These are phyloP conservation scores for Croton laevigatus DNA, from an alignment of 441 rosid genomes.

Conservation along the genomic window DNA sequence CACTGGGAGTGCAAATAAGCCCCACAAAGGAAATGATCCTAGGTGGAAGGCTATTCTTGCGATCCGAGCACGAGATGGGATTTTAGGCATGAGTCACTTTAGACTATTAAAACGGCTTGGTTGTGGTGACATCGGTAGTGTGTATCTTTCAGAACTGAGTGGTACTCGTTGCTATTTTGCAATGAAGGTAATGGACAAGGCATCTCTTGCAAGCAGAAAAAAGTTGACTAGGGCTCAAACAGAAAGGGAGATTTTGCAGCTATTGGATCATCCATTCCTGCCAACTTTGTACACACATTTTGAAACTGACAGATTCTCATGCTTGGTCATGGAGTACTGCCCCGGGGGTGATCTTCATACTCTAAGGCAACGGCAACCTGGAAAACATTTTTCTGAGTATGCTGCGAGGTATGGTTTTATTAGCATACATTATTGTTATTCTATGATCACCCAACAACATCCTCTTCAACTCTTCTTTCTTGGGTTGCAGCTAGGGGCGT, in stretches of 20 bases:
- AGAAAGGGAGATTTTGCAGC: conserved; percentile 92
- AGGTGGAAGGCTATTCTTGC: conserved; percentile 96
- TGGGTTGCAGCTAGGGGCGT: neutral
- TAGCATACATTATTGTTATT: neutral
- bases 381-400: conserved; percentile 89
- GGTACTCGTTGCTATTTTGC: conserved; percentile 90
- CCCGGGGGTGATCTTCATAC: conserved; percentile 98
- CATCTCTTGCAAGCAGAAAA: conserved; percentile 90
- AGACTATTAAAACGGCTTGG: conserved; percentile 88
- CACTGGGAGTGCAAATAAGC: conserved; percentile 82
- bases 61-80: conserved; percentile 75
- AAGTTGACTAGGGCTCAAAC: conserved; percentile 94
- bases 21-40: conserved; percentile 97
- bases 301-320: conserved; percentile 90
- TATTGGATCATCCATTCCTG: conserved; percentile 91
- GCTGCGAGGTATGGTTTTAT: conserved; percentile 78
- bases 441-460: neutral
- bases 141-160: conserved; percentile 83
- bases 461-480: neutral
- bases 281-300: conserved; percentile 94
- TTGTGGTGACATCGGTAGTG: conserved; percentile 97
- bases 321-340: conserved; percentile 94
- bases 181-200: conserved; percentile 98
- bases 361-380: conserved; percentile 88
- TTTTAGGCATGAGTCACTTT: conserved; percentile 91